Percentiles rank a stretch among this genome's conserved stretches.
These are phyloP conservation scores for Acorus gramineus DNA, from an alignment of 106 monocot genomes.

Conservation along the genomic window DNA sequence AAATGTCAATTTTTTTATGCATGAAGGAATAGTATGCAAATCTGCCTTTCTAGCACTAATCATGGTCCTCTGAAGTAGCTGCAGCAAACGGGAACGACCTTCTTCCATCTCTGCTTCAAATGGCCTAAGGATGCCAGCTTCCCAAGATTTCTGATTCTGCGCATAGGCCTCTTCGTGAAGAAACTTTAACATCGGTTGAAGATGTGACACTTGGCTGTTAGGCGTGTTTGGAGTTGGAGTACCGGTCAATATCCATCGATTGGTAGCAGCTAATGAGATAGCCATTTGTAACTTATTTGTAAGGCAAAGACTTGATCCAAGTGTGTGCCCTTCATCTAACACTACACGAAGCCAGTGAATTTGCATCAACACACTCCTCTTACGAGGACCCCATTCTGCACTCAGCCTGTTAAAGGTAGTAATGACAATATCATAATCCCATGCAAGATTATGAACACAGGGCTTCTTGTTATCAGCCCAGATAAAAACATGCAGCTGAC, in stretches of 20 bases:
- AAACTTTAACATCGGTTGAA: slow-evolving; percentile 96
- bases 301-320: slow-evolving; percentile 80
- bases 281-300: slow-evolving; percentile 98
- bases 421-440: slow-evolving; percentile 96
- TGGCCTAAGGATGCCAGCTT: slow-evolving; percentile 72
- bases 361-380: slow-evolving; percentile 75
- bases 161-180: slow-evolving; percentile 93
- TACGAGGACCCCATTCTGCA: slow-evolving; percentile 73
- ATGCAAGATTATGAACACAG: slow-evolving; percentile 70
- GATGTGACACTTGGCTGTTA: slow-evolving; percentile 74
- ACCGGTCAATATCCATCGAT: slow-evolving; percentile 96
- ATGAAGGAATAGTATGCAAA: slow-evolving; percentile 76
- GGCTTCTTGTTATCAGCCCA: slow-evolving; percentile 68
- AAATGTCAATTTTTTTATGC: slow-evolving; percentile 66
- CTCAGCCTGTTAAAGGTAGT: slow-evolving; percentile 90
- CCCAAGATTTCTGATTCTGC: slow-evolving; percentile 65
- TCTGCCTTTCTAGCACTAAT: slow-evolving; percentile 89
- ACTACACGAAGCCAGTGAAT: slow-evolving; percentile 90
- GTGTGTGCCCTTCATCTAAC: slow-evolving; percentile 96
- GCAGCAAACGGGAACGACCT: slow-evolving; percentile 44
- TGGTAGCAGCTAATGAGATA: slow-evolving; percentile 62
- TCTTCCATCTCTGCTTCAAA: slow-evolving; percentile 79
- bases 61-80: slow-evolving; percentile 71
- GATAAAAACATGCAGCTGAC: slow-evolving; percentile 53
- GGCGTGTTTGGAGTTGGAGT: slow-evolving; percentile 97